Conservation (phyloP, 179 eudicot genomes). For the Camellia oleifera region DNA sequence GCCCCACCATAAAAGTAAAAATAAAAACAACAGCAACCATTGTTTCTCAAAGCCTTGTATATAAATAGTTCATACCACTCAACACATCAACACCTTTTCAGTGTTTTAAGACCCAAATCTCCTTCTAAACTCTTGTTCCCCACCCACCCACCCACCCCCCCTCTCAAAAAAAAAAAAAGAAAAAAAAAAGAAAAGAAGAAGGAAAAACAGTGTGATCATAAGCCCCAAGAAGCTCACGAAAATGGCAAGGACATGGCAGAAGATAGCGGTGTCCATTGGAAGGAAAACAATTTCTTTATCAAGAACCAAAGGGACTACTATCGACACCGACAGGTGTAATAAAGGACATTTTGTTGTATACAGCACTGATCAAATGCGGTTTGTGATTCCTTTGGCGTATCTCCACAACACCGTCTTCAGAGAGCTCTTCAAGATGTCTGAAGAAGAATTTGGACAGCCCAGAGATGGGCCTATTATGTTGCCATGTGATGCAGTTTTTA, state of each 20-base stretch:
- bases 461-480: constrained; percentile 33
- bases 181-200: too few relatives aligned
- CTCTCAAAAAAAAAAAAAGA: too few relatives aligned
- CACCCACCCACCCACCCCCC: too few relatives aligned
- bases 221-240: constrained; percentile 21
- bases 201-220: not conserved
- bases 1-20: too few relatives aligned
- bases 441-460: constrained; percentile 46
- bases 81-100: not conserved
- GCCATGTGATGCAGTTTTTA: constrained; percentile 35
- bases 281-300: constrained; percentile 26
- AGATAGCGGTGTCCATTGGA: constrained; percentile 20
- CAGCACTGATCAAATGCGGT: constrained; percentile 36
- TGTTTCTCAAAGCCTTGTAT: too few relatives aligned
- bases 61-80: not conserved
- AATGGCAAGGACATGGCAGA: constrained; percentile 40
- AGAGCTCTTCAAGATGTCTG: constrained; percentile 42
- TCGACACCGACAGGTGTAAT: not conserved
- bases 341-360: constrained; percentile 49
- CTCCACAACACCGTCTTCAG: constrained; percentile 25
- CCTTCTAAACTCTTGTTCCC: not conserved
- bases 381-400: constrained; percentile 35
- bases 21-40: too few relatives aligned
- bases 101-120: not conserved
- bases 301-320: not conserved